A percentile compares a stretch with the other conserved stretches of the same genome.
phyloP scores from a whole-genome alignment of 768 basidiomycete species.

The Pisolithus marmoratus region DNA sequence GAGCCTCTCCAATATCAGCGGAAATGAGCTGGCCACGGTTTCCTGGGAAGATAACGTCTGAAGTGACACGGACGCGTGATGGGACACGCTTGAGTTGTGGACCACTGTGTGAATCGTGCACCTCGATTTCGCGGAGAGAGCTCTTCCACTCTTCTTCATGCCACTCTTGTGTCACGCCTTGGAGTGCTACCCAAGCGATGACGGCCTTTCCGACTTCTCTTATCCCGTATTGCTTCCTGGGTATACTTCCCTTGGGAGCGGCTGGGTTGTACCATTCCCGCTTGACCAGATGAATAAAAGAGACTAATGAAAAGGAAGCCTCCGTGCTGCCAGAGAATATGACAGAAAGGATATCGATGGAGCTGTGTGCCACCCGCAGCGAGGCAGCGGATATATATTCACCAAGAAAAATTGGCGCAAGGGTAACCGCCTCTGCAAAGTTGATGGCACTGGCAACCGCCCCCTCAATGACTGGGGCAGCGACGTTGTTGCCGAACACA shows the following conservation, averaged over 20 bases:
- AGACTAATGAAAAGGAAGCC: constrained; percentile 73
- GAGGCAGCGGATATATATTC: constrained; percentile 76
- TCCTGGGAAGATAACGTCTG: constrained; percentile 64
- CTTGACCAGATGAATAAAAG: constrained; percentile 75
- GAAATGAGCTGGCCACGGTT: constrained; percentile 68
- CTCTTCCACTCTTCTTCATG: constrained; percentile 69
- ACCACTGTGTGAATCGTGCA: constrained; percentile 41
- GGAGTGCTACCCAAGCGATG: constrained; percentile 75
- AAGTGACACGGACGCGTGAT: constrained; percentile 68
- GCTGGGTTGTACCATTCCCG: constrained; percentile 65
- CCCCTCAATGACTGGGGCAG: constrained; percentile 50
- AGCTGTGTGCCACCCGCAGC: constrained; percentile 66
- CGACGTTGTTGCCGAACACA: constrained; percentile 56
- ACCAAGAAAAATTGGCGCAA: constrained; percentile 68
- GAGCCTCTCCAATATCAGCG: constrained; percentile 72
- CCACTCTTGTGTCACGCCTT: constrained; percentile 77
- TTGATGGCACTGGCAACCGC: constrained; percentile 58
- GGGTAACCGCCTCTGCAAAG: constrained; percentile 63
- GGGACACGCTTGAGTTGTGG: constrained; percentile 25
- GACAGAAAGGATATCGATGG: constrained; percentile 65
- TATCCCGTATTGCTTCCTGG: constrained; percentile 56
- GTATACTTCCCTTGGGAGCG: constrained; percentile 44
- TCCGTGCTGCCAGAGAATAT: constrained; percentile 75
- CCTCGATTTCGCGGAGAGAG: constrained; percentile 59
- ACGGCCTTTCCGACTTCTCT: constrained; percentile 65